These are phyloP conservation scores for Metschnikowia gelsemii DNA, from an alignment of 805 yeast genomes.

Conservation along the genomic window DNA sequence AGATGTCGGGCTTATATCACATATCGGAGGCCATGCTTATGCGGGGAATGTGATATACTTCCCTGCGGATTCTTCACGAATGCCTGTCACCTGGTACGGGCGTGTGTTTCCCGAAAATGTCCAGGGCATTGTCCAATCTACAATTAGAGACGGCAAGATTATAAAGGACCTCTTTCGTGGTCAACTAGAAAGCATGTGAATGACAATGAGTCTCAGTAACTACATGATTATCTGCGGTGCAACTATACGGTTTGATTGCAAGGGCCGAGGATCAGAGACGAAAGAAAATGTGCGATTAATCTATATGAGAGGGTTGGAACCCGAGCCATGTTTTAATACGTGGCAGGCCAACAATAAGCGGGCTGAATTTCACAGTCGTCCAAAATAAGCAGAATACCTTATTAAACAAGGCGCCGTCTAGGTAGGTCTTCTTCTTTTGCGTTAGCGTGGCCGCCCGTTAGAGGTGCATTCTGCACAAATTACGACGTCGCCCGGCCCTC, in stretches of 20 bases:
- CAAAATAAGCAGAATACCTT: too few relatives aligned
- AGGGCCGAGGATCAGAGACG: too few relatives aligned
- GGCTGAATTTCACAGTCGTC: too few relatives aligned
- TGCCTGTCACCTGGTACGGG: slow-evolving; percentile 67
- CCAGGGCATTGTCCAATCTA: slow-evolving; percentile 61
- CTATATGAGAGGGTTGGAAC: too few relatives aligned
- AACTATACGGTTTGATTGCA: too few relatives aligned
- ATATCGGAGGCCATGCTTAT: slow-evolving; percentile 82
- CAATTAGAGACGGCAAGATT: slow-evolving; percentile 48
- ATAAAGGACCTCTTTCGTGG: slow-evolving; percentile 62
- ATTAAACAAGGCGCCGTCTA: too few relatives aligned
- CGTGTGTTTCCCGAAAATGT: slow-evolving; percentile 64
- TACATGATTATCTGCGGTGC: too few relatives aligned
- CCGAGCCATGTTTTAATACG: too few relatives aligned
- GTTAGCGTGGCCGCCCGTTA: neutral
- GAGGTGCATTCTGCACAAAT: slow-evolving; percentile 2
- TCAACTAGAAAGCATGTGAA: neutral
- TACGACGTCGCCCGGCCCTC: neutral
- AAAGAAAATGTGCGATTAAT: too few relatives aligned
- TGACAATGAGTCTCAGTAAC: neutral
- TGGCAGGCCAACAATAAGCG: too few relatives aligned
- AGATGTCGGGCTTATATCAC: slow-evolving; percentile 61
- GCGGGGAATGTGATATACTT: slow-evolving; percentile 78
- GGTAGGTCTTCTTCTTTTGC: neutral
- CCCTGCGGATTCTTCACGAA: slow-evolving; percentile 33